Evolutionary conservation across 169 alveolate genomes (phyloP).

Genomic region (Sarcocystis neurona): DNA sequence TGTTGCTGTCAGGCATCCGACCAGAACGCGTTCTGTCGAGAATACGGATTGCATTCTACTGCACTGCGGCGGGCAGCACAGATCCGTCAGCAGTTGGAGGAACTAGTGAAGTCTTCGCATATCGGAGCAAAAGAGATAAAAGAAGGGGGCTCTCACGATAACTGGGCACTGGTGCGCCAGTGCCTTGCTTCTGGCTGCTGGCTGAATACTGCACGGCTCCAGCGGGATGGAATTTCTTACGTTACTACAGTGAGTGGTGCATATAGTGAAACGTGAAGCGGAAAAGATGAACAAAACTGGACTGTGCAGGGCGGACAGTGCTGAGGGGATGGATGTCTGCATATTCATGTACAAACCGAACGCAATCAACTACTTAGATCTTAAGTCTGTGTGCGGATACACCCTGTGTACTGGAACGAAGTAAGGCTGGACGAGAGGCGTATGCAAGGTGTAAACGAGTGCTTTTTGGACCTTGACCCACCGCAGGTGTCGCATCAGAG

Average conservation of each 20-base stretch:
- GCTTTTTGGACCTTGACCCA: too few relatives aligned
- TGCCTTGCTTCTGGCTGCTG: slow-evolving; percentile 44
- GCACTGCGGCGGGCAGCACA: slow-evolving; percentile 54
- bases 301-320: not conserved
- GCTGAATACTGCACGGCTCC: slow-evolving; percentile 38
- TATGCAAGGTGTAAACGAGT: too few relatives aligned
- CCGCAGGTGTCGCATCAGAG: too few relatives aligned
- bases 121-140: slow-evolving; percentile 12
- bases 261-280: not conserved
- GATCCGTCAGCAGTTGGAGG: slow-evolving; percentile 57
- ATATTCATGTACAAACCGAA: not conserved
- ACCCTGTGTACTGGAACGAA: not conserved
- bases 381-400: not conserved
- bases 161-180: not conserved
- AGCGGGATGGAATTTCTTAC: slow-evolving; percentile 18
- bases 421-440: not conserved
- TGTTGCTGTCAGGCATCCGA: slow-evolving; percentile 48
- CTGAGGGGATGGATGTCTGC: not conserved
- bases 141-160: not conserved
- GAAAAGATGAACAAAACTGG: not conserved
- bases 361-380: not conserved
- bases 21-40: slow-evolving; percentile 31
- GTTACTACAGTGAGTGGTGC: slow-evolving; percentile 17
- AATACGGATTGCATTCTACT: slow-evolving; percentile 46
- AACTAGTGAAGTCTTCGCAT: not conserved